Percentiles rank a stretch among this genome's conserved stretches.
Conservation (phyloP, 192 early-diverging fungal species). For the Rhizoclosmatium globosum region DNA sequence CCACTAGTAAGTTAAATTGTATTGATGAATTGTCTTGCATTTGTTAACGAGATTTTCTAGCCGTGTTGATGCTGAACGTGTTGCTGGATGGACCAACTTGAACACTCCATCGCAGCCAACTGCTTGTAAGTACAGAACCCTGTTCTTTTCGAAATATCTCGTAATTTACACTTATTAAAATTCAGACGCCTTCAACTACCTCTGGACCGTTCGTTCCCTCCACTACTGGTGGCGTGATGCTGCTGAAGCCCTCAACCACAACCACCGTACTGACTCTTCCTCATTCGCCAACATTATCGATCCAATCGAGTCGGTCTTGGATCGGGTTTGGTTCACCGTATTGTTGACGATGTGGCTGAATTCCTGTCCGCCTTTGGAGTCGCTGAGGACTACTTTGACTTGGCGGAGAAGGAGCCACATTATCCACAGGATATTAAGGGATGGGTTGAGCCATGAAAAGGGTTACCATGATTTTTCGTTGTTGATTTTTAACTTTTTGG, state of each 20-base stretch:
- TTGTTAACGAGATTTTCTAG: background rate
- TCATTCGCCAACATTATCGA: conserved; percentile 41
- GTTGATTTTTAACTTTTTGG: no score
- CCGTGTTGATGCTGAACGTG: conserved; percentile 26
- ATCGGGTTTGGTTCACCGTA: conserved; percentile 1
- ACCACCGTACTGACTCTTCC: background rate
- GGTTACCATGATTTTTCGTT: background rate
- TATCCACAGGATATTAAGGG: conserved; percentile 33
- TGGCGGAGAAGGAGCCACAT: conserved; percentile 35
- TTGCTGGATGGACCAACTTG: conserved; percentile 31
- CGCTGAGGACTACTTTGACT: conserved; percentile 21
- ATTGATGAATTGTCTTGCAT: background rate
- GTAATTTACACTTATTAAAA: conserved; percentile 14
- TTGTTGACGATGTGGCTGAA: conserved; percentile 18
- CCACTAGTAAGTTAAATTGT: conserved; percentile 15
- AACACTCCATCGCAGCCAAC: conserved; percentile 31
- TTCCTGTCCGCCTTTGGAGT: conserved; percentile 20
- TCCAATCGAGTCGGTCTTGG: conserved; percentile 36
- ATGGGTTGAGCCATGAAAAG: conserved; percentile 11
- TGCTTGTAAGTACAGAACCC: conserved; percentile 27
- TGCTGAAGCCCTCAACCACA: conserved; percentile 17
- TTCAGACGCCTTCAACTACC: conserved; percentile 34
- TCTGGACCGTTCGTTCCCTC: conserved; percentile 39
- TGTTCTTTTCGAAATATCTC: conserved; percentile 24
- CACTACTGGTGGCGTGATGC: conserved; percentile 41